Percentiles rank a stretch among this genome's conserved stretches.
phyloP scores from a whole-genome alignment of 805 yeast genomes.

The Ascoidea rubescens region DNA sequence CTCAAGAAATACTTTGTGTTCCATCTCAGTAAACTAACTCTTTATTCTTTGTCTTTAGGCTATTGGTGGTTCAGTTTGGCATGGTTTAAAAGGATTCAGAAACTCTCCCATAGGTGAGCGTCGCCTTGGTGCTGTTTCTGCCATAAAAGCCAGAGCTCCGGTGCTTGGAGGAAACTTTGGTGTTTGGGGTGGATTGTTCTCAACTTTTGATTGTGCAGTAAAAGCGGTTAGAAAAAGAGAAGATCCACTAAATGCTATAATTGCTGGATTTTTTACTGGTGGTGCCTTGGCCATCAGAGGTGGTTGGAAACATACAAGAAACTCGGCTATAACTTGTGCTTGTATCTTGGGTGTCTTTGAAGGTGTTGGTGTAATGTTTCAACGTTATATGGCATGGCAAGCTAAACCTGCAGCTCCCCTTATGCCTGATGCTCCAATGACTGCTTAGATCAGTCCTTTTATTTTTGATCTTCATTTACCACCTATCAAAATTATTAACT shows the following conservation, averaged over 20 bases:
- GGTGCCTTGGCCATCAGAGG: conserved; percentile 98
- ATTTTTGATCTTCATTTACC: too few species aligned
- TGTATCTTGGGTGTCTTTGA: conserved; percentile 92
- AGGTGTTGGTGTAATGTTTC: conserved; percentile 96
- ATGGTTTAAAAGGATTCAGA: conserved; percentile 96
- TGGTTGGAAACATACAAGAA: conserved; percentile 94
- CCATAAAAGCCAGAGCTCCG: conserved; percentile 93
- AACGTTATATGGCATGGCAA: conserved; percentile 58
- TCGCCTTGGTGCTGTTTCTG: conserved; percentile 75
- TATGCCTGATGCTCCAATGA: conserved; percentile 1
- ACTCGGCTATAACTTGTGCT: conserved; percentile 95
- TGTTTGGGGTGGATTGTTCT: conserved; percentile 98
- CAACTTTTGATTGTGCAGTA: conserved; percentile 89
- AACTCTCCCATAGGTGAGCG: conserved; percentile 97
- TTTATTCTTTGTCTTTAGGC: conserved; percentile 16
- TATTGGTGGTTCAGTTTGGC: conserved; percentile 98
- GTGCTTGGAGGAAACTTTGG: conserved; percentile 98
- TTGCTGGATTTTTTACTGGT: conserved; percentile 97
- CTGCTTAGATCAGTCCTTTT: background rate
- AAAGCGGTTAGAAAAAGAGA: conserved; percentile 95
- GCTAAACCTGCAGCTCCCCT: conserved; percentile 7
- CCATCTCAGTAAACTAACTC: conserved; percentile 1
- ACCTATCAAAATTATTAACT: too few species aligned
- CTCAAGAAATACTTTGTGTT: background rate
- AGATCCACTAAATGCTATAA: conserved; percentile 96